Percentiles rank a stretch among this genome's conserved stretches.
Conservation (phyloP, 495 filamentous ascomycete genomes). For the Hypoxylon perforatum region DNA sequence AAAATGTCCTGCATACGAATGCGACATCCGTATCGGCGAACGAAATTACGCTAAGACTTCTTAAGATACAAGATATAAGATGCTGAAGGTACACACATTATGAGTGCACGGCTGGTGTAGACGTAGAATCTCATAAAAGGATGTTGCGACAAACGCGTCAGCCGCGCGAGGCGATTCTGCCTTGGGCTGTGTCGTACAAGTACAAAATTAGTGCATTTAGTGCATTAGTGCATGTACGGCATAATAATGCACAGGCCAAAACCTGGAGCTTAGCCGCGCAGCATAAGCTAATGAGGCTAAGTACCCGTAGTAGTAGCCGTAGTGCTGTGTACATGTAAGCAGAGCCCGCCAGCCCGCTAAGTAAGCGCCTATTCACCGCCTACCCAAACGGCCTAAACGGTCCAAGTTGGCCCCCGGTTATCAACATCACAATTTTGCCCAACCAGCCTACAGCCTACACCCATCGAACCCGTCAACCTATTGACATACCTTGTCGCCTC, state of each 20-base stretch:
- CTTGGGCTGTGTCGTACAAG: slow-evolving; percentile 27
- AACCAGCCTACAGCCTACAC: not conserved
- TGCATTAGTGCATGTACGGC: not conserved
- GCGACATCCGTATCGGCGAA: slow-evolving; percentile 30
- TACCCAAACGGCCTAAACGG: slow-evolving; percentile 28
- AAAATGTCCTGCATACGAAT: slow-evolving; percentile 38
- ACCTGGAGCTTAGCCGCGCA: slow-evolving; percentile 25
- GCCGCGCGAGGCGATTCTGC: slow-evolving; percentile 29
- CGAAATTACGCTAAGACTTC: slow-evolving; percentile 31
- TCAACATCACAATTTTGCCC: slow-evolving; percentile 27
- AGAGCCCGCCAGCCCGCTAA: not conserved
- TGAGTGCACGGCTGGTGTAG: slow-evolving; percentile 20
- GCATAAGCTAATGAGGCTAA: not conserved
- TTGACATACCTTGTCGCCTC: slow-evolving; percentile 22
- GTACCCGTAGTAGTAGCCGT: not conserved
- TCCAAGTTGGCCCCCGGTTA: slow-evolving; percentile 1
- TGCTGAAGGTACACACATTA: slow-evolving; percentile 6
- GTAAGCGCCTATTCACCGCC: slow-evolving; percentile 31
- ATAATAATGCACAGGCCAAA: slow-evolving; percentile 12
- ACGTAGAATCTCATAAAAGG: slow-evolving; percentile 7
- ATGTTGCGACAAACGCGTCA: slow-evolving; percentile 41
- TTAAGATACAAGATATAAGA: slow-evolving; percentile 2
- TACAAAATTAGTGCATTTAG: slow-evolving; percentile 5
- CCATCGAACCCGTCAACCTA: not conserved
- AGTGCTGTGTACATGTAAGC: not conserved